Conservation (phyloP, 164 flowering plant species). For the Tetracentron sinense region DNA sequence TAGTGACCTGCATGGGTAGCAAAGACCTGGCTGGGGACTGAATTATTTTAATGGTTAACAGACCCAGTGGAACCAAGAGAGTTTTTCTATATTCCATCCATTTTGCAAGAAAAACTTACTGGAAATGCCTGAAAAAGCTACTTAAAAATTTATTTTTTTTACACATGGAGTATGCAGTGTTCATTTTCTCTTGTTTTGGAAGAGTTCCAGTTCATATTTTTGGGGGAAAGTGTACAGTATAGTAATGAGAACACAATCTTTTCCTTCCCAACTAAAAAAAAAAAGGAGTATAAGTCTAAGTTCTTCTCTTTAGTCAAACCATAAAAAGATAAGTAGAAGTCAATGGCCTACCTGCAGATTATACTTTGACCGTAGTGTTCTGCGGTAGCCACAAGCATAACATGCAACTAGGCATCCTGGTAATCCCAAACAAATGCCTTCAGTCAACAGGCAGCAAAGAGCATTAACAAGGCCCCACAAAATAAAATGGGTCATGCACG, state of each 20-base stretch:
- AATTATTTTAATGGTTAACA: too few relatives aligned
- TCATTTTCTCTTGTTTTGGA: too few relatives aligned
- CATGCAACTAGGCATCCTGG: slow-evolving; percentile 79
- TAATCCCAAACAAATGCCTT: slow-evolving; percentile 56
- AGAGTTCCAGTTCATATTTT: too few relatives aligned
- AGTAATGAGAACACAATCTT: background rate
- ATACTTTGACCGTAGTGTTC: slow-evolving; percentile 56
- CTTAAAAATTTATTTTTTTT: too few relatives aligned
- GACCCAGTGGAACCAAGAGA: too few relatives aligned
- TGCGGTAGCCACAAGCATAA: slow-evolving; percentile 86
- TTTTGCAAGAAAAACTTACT: too few relatives aligned
- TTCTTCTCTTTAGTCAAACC: background rate
- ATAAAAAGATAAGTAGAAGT: background rate
- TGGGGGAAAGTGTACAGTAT: background rate
- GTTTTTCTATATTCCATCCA: too few relatives aligned
- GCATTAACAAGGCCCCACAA: slow-evolving; percentile 64
- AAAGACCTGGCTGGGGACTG: too few relatives aligned
- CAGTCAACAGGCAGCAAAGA: slow-evolving; percentile 63
- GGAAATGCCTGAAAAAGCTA: too few relatives aligned
- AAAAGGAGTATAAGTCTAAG: background rate
- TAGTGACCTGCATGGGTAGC: too few relatives aligned
- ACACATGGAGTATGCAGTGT: too few relatives aligned
- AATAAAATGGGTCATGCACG: slow-evolving; percentile 68
- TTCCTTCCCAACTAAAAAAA: background rate
- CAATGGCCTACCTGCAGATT: slow-evolving; percentile 55